Conservation (phyloP, 108 stramenopile species). For the Nannochloropsis granulata region DNA sequence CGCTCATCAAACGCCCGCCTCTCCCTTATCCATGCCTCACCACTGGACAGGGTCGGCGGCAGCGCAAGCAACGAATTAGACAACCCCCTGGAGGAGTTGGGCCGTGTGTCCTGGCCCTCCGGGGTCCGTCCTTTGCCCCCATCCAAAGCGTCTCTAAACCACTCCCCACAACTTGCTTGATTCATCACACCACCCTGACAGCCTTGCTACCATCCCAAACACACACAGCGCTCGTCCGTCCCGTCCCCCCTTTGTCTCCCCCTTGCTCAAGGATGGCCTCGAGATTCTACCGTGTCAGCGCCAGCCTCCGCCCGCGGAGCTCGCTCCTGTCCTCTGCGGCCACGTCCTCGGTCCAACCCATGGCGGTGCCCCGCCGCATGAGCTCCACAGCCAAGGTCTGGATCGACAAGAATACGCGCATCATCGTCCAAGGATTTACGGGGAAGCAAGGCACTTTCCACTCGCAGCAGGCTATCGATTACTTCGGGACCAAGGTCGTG, state of each 20-base stretch:
- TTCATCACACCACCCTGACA: no score
- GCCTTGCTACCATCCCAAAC: no score
- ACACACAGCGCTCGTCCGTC: background rate
- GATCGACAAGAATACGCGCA: constrained; percentile 89
- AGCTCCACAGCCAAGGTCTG: constrained; percentile 59
- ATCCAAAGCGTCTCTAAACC: no score
- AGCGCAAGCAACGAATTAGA: no score
- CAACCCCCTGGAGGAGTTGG: no score
- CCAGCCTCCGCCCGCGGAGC: background rate
- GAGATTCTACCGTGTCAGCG: background rate
- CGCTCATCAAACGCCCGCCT: no score
- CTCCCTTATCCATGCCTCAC: no score
- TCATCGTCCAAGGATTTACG: constrained; percentile 98
- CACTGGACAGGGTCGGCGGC: no score
- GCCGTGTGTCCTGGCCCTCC: no score
- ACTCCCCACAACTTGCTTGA: no score
- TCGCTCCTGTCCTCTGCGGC: background rate
- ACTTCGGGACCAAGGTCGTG: constrained; percentile 88
- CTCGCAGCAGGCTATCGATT: constrained; percentile 75
- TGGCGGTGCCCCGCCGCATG: constrained; percentile 1
- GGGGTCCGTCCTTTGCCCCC: no score
- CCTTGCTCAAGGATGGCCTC: background rate
- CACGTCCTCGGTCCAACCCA: background rate
- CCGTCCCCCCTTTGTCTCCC: background rate
- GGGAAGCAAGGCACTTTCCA: constrained; percentile 77